Evolutionary conservation across 2,329 filamentous ascomycete genomes (phyloP), one percentile per base, ranked within the genome.

Genomic region (Fusarium sororula): DNA sequence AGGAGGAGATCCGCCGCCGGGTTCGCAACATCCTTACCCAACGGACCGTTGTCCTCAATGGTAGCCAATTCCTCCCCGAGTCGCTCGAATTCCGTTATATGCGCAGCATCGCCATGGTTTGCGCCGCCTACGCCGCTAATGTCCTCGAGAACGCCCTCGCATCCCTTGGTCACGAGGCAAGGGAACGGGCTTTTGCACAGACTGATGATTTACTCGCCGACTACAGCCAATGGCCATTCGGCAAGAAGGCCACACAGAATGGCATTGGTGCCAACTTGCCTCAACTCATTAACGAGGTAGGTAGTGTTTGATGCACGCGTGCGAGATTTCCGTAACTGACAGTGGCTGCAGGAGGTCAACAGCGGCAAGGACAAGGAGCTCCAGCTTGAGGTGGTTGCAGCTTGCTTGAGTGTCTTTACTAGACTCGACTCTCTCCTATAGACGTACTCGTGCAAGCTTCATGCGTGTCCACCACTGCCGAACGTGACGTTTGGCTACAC

Each of bases 151-250:
- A 99, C 81, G 96, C 96, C n/a, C 86, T 99, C 79, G 94, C 94
- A 64, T 97, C 94, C 20, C 90, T 99, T 73, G 94, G 95, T 76
- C 96, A 98, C 81, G 96, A 99, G 86, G 92, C 96, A 63, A 89
- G 96, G 77, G 96, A 99, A 85, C 89, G 96, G 76, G 96, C 96
- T 9, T 99, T 98, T 83, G 94, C 95, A 45, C 96, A 98, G 86
- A 97, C 98, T 24, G 96, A 99, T 82, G 96, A 98, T 85, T 85
- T 99, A 74, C 87, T 99, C 66, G 94, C 94, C 47, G 96, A 98
- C 82, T 99, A 98, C 84, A 97, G 94, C 79, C 96, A 98, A 85
- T 99, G 93, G 92, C 96, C 96, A 1, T 99, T 99, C 85, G 95
- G 92, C 60, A 93, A 92, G 84, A 93, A 95, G 84, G 93, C 94